Evolutionary conservation across 2,329 filamentous ascomycete species (phyloP).

Genomic region (Intubia oerlemansii): DNA sequence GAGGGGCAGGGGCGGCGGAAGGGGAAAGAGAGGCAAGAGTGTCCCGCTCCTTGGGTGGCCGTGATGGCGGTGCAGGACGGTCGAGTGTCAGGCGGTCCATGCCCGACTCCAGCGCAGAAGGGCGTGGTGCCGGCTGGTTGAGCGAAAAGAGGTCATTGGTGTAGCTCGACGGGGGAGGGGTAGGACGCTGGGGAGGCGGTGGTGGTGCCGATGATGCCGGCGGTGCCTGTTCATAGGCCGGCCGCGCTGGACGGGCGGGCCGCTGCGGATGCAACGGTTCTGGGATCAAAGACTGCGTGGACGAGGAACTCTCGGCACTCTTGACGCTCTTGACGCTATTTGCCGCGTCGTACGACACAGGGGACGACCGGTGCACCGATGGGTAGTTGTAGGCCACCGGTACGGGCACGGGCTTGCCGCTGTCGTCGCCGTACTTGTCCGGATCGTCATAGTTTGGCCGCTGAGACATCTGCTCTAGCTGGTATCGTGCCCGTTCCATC

Average conservation of each 20-base stretch:
- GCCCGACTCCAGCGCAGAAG: too few relatives aligned
- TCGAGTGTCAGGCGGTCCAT: too few relatives aligned
- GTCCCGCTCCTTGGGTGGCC: too few relatives aligned
- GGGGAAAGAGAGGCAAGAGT: too few relatives aligned
- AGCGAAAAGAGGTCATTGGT: conserved; percentile 1
- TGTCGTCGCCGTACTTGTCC: conserved; percentile 8
- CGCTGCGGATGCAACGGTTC: too few relatives aligned
- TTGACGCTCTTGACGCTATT: too few relatives aligned
- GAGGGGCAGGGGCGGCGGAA: too few relatives aligned
- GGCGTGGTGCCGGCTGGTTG: conserved; percentile 1
- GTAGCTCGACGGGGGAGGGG: conserved; percentile 1
- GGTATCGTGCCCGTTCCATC: conserved; percentile 29
- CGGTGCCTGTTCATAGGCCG: background rate
- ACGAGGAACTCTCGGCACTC: too few relatives aligned
- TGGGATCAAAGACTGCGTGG: too few relatives aligned
- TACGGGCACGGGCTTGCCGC: conserved; percentile 8
- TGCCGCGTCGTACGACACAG: conserved; percentile 23
- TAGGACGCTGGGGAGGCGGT: too few relatives aligned
- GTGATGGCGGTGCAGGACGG: background rate
- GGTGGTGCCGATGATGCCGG: too few relatives aligned
- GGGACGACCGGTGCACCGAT: conserved; percentile 28
- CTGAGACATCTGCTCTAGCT: conserved; percentile 15
- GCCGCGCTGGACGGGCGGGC: conserved; percentile 1
- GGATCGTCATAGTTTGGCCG: too few relatives aligned
- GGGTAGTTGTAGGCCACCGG: conserved; percentile 29